Evolutionary conservation across 2,329 filamentous ascomycete genomes (phyloP).

Genomic region (Cladosporium velox): DNA sequence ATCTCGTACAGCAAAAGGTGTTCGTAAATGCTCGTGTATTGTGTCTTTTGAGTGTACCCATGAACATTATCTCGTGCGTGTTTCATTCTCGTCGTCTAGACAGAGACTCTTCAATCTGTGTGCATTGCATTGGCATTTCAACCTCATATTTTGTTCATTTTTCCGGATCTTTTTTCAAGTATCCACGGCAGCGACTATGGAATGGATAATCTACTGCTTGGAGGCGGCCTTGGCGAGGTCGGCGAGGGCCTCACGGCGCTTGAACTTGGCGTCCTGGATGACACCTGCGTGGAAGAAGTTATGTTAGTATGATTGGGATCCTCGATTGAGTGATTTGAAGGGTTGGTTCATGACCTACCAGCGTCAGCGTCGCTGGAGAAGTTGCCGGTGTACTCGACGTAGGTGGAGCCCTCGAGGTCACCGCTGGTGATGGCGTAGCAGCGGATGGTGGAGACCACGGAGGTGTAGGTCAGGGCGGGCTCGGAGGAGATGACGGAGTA

Average conservation of each 20-base stretch:
- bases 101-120: background rate
- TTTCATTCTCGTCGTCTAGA: background rate
- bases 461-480: conserved; percentile 66
- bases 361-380: conserved; percentile 72
- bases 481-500: conserved; percentile 69
- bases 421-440: conserved; percentile 68
- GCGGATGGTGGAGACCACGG: conserved; percentile 67
- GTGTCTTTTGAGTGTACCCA: background rate
- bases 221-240: conserved; percentile 57
- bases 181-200: background rate
- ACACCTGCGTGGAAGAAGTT: conserved; percentile 53
- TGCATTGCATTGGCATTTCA: background rate
- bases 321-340: background rate
- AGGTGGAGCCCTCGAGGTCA: conserved; percentile 64
- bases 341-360: conserved; percentile 48
- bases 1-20: background rate
- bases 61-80: background rate
- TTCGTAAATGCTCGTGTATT: background rate
- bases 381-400: conserved; percentile 68
- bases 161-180: background rate
- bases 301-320: conserved; percentile 18
- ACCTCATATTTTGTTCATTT: background rate
- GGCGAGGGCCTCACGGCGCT: conserved; percentile 69
- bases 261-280: conserved; percentile 75
- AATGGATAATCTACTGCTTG: conserved; percentile 31